These are phyloP conservation scores for Annulohypoxylon nitens DNA, from an alignment of 495 filamentous ascomycete genomes.

Conservation along the genomic window DNA sequence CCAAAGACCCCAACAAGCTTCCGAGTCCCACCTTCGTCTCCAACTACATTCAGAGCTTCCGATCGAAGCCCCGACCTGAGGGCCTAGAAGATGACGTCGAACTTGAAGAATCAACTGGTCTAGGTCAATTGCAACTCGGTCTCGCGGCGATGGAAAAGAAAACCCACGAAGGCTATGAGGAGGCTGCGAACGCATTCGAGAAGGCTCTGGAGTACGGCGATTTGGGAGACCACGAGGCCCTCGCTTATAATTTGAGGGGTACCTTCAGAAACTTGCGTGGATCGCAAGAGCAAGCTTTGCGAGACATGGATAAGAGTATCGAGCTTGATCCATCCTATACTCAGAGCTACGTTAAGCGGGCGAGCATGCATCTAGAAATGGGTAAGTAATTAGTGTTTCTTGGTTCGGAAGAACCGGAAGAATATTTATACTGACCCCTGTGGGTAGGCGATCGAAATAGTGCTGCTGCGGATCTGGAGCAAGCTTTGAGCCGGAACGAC, in stretches of 20 bases:
- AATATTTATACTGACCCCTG: constrained; percentile 15
- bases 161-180: constrained; percentile 89
- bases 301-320: constrained; percentile 90
- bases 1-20: constrained; percentile 72
- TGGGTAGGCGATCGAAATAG: constrained; percentile 81
- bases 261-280: constrained; percentile 95
- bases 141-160: constrained; percentile 83
- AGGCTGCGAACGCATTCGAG: constrained; percentile 86
- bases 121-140: constrained; percentile 86
- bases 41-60: constrained; percentile 99
- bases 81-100: constrained; percentile 86
- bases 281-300: constrained; percentile 83
- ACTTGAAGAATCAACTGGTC: constrained; percentile 80
- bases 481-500: constrained; percentile 85
- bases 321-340: constrained; percentile 88
- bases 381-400: constrained; percentile 66
- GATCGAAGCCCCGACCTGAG: constrained; percentile 78
- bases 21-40: constrained; percentile 96
- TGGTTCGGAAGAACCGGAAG: background rate
- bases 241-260: constrained; percentile 94
- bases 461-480: constrained; percentile 88
- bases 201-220: constrained; percentile 85
- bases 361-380: constrained; percentile 96
- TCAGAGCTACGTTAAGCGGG: constrained; percentile 98
- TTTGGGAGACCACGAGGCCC: constrained; percentile 82